Evolutionary conservation across 805 yeast genomes (phyloP), one percentile per base, ranked within the genome.

Genomic region (Cyberlindnera amylophila): DNA sequence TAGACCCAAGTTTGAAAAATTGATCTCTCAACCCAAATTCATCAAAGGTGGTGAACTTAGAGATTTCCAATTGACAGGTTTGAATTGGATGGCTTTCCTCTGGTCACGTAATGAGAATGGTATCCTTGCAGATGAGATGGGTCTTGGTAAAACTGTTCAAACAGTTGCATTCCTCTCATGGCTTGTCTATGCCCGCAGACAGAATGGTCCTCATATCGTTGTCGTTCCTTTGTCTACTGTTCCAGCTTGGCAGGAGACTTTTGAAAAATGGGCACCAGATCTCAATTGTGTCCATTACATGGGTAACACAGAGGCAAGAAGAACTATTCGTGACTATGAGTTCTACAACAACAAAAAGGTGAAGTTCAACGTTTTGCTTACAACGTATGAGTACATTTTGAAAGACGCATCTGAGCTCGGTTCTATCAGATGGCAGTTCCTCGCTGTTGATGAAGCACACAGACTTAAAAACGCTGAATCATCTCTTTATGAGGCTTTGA

Each of bases 231-330:
- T 93, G 44, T 86, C 96, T 2, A 93, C 99, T 0, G 81, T 93
- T 42, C 96, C 98, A 3, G 96, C 99, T 0, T 93, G 99, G 99
- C 98, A 93, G 67, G 99, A 93, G 61, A 93, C 99, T 3, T 87
- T 93, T 64, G 98, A 93, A 55, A 79, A 81, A 57, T 93, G 99
- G 99, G 77, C 99, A 0, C 98, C 99, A 2, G 98, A 90, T 59
- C 71, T 93, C 46, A 93, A 95, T 61, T 88, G 91, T 64, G 79
- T 93, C 48, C 88, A 87, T 57, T 93, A 91, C 60, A 74, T 90
- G 71, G 99, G 99, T 39, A 93, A 93, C 61, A 81, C 93, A 29
- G 77, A 80, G 58, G 81, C 98, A 2, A 80, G 99, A 58, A 76
- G 78, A 52, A 79, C 79, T 2, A 85, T 93, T 26, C 74, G 96